Evolutionary conservation across 2,329 filamentous ascomycete genomes (phyloP).

Genomic region (Didymella segeticola): DNA sequence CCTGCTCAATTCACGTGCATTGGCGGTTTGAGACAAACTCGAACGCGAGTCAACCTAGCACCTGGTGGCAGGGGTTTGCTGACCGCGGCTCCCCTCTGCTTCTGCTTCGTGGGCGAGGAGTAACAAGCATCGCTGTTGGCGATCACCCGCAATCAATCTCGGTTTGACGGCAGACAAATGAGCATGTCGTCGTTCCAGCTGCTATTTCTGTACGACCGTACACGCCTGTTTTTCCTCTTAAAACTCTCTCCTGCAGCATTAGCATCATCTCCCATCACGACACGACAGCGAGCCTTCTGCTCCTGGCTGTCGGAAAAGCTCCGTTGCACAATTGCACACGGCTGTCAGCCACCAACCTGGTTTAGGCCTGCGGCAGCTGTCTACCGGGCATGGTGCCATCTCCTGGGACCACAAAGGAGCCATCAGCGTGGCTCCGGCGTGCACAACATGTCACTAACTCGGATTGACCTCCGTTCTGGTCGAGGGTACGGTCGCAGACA

Average conservation of each 20-base stretch:
- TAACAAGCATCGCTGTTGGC: slow-evolving; percentile 24
- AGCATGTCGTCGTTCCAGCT: slow-evolving; percentile 13
- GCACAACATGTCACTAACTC: slow-evolving; percentile 35
- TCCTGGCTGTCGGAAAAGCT: slow-evolving; percentile 37
- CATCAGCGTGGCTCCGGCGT: slow-evolving; percentile 36
- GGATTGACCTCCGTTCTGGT: slow-evolving; percentile 33
- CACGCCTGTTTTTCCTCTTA: slow-evolving; percentile 33
- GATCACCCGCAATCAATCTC: slow-evolving; percentile 27
- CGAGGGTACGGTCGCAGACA: slow-evolving; percentile 15
- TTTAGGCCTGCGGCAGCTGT: slow-evolving; percentile 44
- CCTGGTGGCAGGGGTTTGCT: slow-evolving; percentile 14
- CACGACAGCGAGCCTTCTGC: slow-evolving; percentile 29
- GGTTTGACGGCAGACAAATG: not conserved
- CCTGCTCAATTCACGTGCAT: slow-evolving; percentile 7
- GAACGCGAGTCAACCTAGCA: slow-evolving; percentile 24
- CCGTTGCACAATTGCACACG: slow-evolving; percentile 31
- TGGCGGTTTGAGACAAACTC: slow-evolving; percentile 32
- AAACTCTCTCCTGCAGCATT: slow-evolving; percentile 36
- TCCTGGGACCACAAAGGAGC: slow-evolving; percentile 31
- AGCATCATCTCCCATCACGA: slow-evolving; percentile 28
- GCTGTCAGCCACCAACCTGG: slow-evolving; percentile 42
- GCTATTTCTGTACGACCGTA: slow-evolving; percentile 37
- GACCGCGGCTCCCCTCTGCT: slow-evolving; percentile 17
- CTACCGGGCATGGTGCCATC: slow-evolving; percentile 37
- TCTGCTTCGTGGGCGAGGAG: slow-evolving; percentile 10